Evolutionary conservation across 2,329 filamentous ascomycete species (phyloP).

Genomic region (Neonectria coccinea): DNA sequence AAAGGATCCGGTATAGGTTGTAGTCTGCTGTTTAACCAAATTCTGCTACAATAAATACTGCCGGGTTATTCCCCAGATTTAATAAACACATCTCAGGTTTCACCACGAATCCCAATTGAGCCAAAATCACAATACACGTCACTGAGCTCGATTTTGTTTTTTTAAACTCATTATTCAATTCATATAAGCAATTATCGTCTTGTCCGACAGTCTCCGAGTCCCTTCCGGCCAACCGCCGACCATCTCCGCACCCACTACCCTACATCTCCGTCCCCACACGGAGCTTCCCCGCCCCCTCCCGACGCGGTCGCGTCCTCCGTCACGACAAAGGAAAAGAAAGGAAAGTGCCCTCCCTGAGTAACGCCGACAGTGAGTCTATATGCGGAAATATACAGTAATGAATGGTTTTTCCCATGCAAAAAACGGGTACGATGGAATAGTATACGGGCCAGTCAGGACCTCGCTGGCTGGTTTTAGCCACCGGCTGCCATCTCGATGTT

Average conservation of each 20-base stretch:
- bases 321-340: constrained; percentile 11
- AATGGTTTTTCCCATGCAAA: constrained; percentile 7
- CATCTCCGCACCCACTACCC: constrained; percentile 10
- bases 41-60: too few relatives aligned
- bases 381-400: constrained; percentile 18
- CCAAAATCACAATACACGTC: neutral
- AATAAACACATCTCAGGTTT: neutral
- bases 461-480: constrained; percentile 26
- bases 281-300: neutral
- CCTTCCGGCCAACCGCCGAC: neutral
- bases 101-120: neutral
- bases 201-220: neutral
- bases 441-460: neutral
- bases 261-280: constrained; percentile 13
- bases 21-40: too few relatives aligned
- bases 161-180: neutral
- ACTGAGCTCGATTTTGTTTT: neutral
- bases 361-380: constrained; percentile 18
- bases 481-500: constrained; percentile 51
- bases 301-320: neutral
- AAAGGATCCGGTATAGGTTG: too few relatives aligned
- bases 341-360: neutral
- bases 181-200: constrained; percentile 4
- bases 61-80: neutral
- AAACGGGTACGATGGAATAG: neutral